phyloP scores from a whole-genome alignment of 129 eudicot species.

The Ambrosia trifida region DNA sequence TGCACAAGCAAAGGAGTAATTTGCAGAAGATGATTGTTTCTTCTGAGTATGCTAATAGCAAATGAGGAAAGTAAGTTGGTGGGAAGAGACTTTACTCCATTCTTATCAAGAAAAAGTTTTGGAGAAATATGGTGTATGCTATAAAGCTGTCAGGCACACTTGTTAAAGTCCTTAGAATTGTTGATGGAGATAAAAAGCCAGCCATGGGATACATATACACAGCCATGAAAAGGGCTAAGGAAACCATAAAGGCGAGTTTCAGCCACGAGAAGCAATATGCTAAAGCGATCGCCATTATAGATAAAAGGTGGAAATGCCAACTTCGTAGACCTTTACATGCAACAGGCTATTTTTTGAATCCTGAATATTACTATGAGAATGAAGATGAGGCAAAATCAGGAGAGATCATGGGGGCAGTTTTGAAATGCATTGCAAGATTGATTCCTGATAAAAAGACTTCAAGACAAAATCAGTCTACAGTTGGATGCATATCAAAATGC shows the following conservation, averaged over 20 bases:
- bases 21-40: neutral
- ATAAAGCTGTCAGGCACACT: neutral
- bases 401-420: neutral
- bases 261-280: neutral
- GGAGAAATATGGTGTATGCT: neutral
- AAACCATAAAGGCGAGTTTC: neutral
- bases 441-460: neutral
- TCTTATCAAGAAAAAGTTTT: conserved; percentile 11
- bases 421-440: conserved; percentile 16
- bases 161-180: conserved; percentile 6
- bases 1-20: conserved; percentile 9
- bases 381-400: neutral
- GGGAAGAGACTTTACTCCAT: neutral
- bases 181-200: neutral
- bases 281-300: neutral
- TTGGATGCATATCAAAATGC: neutral
- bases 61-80: neutral
- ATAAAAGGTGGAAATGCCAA: conserved; percentile 17
- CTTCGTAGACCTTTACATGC: conserved; percentile 7
- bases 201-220: conserved; percentile 11
- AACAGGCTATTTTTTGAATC: neutral
- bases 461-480: conserved; percentile 21
- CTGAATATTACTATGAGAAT: neutral
- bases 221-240: conserved; percentile 4
- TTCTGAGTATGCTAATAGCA: neutral